These are phyloP conservation scores for Colletotrichum australisinense DNA, from an alignment of 2,329 filamentous ascomycete genomes.

Conservation along the genomic window DNA sequence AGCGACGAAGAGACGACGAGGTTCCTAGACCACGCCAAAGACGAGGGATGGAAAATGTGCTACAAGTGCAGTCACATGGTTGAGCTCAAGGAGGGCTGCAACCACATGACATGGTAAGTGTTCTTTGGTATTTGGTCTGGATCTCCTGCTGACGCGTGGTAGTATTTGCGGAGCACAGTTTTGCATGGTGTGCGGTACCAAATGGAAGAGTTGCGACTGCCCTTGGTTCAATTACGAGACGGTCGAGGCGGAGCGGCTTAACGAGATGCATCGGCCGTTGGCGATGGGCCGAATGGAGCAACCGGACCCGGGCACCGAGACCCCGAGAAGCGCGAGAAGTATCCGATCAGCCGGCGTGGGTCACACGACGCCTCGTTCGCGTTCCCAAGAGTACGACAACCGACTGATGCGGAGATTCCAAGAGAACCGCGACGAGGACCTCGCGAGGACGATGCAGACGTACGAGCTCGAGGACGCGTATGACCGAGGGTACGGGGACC, in stretches of 20 bases:
- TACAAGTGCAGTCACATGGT: constrained; percentile 79
- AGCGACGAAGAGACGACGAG: constrained; percentile 74
- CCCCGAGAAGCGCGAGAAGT: constrained; percentile 33
- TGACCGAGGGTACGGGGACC: constrained; percentile 49
- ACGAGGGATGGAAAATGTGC: constrained; percentile 81
- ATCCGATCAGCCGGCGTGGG: constrained; percentile 33
- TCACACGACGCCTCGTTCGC: constrained; percentile 31
- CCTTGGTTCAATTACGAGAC: constrained; percentile 79
- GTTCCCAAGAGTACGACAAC: constrained; percentile 55
- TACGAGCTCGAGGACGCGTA: constrained; percentile 49
- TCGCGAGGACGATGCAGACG: constrained; percentile 49
- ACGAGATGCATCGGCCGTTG: constrained; percentile 62
- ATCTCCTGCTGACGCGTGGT: constrained; percentile 22
- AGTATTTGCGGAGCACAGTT: constrained; percentile 85
- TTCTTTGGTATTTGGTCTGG: too few species aligned
- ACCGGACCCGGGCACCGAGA: constrained; percentile 1
- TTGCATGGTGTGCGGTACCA: constrained; percentile 85
- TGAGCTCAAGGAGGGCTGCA: constrained; percentile 84
- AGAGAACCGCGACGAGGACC: constrained; percentile 57
- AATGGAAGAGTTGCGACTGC: constrained; percentile 88
- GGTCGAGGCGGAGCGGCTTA: constrained; percentile 64
- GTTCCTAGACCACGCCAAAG: constrained; percentile 73
- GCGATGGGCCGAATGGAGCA: constrained; percentile 41
- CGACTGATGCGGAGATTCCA: constrained; percentile 57
- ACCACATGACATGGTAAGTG: constrained; percentile 86